phyloP scores from a whole-genome alignment of 2,329 filamentous ascomycete genomes.

The Xylaria sp. region DNA sequence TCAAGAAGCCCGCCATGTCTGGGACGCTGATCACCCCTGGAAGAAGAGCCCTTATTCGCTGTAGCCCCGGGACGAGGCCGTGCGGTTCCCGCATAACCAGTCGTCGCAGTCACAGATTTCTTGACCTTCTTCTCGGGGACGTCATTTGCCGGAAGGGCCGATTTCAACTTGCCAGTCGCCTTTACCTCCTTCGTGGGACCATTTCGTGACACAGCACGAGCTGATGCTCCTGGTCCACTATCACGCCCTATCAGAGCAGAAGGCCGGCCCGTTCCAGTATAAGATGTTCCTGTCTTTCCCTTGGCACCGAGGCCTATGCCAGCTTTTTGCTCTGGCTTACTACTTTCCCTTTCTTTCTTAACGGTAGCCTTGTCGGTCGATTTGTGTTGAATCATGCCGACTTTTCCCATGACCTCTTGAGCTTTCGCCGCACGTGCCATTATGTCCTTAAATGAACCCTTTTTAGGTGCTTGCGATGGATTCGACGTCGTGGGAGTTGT shows the following conservation, averaged over 20 bases:
- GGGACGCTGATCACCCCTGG: constrained; percentile 25
- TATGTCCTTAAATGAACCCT: constrained; percentile 76
- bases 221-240: constrained; percentile 22
- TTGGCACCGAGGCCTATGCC: constrained; percentile 34
- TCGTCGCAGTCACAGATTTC: constrained; percentile 66
- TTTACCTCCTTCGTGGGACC: constrained; percentile 34
- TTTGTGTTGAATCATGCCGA: constrained; percentile 78
- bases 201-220: constrained; percentile 30
- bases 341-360: constrained; percentile 58
- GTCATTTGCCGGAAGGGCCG: constrained; percentile 42
- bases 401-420: constrained; percentile 63
- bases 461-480: constrained; percentile 61
- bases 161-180: constrained; percentile 36
- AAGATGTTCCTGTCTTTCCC: constrained; percentile 38
- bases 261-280: constrained; percentile 35
- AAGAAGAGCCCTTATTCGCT: constrained; percentile 35
- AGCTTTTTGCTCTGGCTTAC: constrained; percentile 51
- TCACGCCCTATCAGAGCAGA: constrained; percentile 29
- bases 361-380: constrained; percentile 67
- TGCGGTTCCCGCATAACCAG: constrained; percentile 69
- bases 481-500: constrained; percentile 36
- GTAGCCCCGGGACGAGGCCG: constrained; percentile 57
- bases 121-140: constrained; percentile 63
- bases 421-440: constrained; percentile 73
- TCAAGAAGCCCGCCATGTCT: constrained; percentile 43